These are phyloP conservation scores for Tetrahymena elliotti DNA, from an alignment of 73 alveolate genomes.

Conservation along the genomic window DNA sequence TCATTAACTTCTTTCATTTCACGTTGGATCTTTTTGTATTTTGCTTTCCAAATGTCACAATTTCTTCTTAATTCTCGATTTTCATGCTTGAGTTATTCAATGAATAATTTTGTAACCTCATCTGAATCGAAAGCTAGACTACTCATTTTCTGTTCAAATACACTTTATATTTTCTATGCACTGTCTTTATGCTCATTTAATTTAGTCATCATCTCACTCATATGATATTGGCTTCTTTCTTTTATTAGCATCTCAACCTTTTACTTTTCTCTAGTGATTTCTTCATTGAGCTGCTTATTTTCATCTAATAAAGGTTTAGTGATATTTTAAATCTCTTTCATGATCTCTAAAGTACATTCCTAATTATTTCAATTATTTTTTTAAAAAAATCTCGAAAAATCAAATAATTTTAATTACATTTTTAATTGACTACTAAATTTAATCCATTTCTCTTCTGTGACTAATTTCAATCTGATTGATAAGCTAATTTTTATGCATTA, in stretches of 20 bases:
- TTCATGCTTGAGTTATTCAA: background rate
- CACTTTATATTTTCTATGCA: background rate
- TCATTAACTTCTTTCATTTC: background rate
- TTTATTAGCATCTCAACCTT: background rate
- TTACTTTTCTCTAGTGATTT: background rate
- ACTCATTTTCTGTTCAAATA: background rate
- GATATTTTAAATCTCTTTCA: background rate
- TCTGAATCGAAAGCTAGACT: background rate
- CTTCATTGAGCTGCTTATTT: background rate
- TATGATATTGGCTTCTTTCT: background rate
- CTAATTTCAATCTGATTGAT: background rate
- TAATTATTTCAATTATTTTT: background rate
- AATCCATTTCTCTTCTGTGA: background rate
- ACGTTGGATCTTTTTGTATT: background rate
- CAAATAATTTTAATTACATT: background rate
- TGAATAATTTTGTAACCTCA: background rate
- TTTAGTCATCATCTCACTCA: background rate
- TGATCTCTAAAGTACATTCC: background rate
- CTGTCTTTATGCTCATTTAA: background rate
- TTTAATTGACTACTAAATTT: background rate
- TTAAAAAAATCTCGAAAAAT: background rate
- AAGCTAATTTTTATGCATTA: background rate
- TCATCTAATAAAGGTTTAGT: background rate
- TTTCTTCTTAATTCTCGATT: background rate
- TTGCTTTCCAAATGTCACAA: background rate